Conservation (phyloP, 2,329 filamentous ascomycete species). For the Stenocarpella maydis region DNA sequence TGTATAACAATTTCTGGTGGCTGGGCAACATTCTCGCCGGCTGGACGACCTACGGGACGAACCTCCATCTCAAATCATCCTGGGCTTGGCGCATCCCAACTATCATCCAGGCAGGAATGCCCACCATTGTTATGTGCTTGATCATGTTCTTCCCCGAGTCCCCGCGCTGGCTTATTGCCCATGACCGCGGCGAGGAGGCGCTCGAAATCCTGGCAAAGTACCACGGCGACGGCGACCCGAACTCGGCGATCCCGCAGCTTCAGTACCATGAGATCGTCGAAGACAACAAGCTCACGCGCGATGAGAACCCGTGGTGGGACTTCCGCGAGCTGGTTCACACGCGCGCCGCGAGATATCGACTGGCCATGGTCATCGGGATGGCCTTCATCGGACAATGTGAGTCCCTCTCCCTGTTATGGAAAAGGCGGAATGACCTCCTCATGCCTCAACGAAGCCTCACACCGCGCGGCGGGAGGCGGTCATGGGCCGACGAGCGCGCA, state of each 20-base stretch:
- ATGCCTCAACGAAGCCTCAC: neutral
- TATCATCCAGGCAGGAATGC: constrained; percentile 54
- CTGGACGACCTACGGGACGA: constrained; percentile 56
- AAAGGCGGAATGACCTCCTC: neutral
- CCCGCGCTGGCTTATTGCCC: constrained; percentile 44
- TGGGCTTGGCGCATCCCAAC: constrained; percentile 50
- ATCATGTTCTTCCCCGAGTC: constrained; percentile 46
- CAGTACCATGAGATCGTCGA: constrained; percentile 52
- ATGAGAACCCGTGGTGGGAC: constrained; percentile 56
- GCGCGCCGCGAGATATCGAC: constrained; percentile 48
- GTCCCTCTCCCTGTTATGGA: neutral
- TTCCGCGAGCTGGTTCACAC: constrained; percentile 53
- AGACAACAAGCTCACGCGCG: constrained; percentile 49
- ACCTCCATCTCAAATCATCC: constrained; percentile 47
- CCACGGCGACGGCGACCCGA: constrained; percentile 50
- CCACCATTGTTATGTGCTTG: constrained; percentile 47
- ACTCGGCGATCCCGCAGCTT: constrained; percentile 49
- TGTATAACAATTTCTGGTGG: constrained; percentile 57
- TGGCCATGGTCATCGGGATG: constrained; percentile 51
- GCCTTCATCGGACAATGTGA: constrained; percentile 53
- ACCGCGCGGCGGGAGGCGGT: neutral
- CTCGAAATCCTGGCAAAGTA: constrained; percentile 44
- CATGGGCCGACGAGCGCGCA: too few relatives aligned
- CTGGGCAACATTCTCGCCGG: constrained; percentile 59
- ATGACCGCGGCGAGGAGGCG: constrained; percentile 43